Percentiles rank a stretch among this genome's conserved stretches.
phyloP scores from a whole-genome alignment of 768 basidiomycete genomes.

The Lactifluus hygrophoroides region DNA sequence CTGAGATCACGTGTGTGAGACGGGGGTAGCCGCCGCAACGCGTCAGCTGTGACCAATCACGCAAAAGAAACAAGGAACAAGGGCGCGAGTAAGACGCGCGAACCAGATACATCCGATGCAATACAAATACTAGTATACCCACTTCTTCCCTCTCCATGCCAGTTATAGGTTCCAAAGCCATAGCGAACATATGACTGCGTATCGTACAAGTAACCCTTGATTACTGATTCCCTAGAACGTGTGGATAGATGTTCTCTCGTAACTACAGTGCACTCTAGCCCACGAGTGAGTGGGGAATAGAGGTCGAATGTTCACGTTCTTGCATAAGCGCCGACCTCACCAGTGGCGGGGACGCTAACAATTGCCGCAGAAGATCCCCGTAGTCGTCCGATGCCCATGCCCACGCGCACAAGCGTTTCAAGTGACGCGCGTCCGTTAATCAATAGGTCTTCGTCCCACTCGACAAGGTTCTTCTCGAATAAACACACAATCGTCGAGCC shows the following conservation, averaged over 20 bases:
- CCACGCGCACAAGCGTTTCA: constrained; percentile 83
- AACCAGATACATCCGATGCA: too few relatives aligned
- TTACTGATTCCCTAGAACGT: background rate
- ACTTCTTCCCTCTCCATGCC: too few relatives aligned
- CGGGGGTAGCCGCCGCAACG: too few relatives aligned
- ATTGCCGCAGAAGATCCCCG: constrained; percentile 5
- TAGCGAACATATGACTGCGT: background rate
- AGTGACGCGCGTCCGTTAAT: constrained; percentile 80
- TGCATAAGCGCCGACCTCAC: background rate
- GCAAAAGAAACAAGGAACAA: too few relatives aligned
- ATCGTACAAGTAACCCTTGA: background rate
- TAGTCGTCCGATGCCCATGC: constrained; percentile 68
- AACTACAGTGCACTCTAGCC: too few relatives aligned
- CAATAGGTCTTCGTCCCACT: constrained; percentile 89
- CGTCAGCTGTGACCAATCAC: too few relatives aligned
- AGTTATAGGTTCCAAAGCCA: background rate
- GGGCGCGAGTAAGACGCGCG: too few relatives aligned
- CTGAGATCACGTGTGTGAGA: too few relatives aligned
- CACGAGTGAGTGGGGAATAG: background rate
- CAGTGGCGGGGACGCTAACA: background rate
- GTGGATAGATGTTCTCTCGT: background rate
- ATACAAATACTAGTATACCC: too few relatives aligned
- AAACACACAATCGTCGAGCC: constrained; percentile 89
- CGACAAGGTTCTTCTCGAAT: constrained; percentile 75
- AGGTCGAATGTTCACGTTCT: background rate